phyloP scores from a whole-genome alignment of 2,329 filamentous ascomycete species.

The Colletotrichum liriopes region DNA sequence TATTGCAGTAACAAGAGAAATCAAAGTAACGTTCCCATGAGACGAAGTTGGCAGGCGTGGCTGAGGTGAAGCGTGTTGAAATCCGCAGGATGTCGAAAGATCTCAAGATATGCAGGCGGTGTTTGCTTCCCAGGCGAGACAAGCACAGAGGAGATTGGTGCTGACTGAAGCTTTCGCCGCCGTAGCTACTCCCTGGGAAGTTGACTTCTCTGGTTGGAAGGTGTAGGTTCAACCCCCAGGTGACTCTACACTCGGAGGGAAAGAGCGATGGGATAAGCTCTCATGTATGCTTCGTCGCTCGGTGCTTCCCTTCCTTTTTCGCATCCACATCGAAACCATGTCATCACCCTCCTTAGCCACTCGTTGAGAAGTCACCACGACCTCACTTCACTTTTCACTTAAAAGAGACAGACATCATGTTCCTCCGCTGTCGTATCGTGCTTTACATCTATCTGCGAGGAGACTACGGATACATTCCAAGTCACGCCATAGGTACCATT shows the following conservation, averaged over 20 bases:
- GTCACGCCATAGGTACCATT: neutral
- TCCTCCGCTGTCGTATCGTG: neutral
- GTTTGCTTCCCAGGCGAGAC: neutral
- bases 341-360: neutral
- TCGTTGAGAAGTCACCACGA: neutral
- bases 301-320: neutral
- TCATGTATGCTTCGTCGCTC: too few relatives aligned
- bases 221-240: neutral
- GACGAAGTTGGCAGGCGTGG: too few relatives aligned
- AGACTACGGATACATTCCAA: neutral
- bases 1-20: neutral
- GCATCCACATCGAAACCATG: neutral
- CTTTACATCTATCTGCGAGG: neutral
- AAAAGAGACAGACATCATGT: neutral
- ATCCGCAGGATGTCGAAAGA: neutral
- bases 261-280: neutral
- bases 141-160: neutral
- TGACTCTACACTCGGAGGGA: neutral
- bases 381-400: neutral
- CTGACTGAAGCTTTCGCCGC: neutral
- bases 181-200: neutral
- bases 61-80: neutral
- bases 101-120: neutral
- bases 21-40: neutral
- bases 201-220: neutral